These are phyloP conservation scores for Chlorella sp. DNA, from an alignment of 139 green algal species.

Conservation along the genomic window DNA sequence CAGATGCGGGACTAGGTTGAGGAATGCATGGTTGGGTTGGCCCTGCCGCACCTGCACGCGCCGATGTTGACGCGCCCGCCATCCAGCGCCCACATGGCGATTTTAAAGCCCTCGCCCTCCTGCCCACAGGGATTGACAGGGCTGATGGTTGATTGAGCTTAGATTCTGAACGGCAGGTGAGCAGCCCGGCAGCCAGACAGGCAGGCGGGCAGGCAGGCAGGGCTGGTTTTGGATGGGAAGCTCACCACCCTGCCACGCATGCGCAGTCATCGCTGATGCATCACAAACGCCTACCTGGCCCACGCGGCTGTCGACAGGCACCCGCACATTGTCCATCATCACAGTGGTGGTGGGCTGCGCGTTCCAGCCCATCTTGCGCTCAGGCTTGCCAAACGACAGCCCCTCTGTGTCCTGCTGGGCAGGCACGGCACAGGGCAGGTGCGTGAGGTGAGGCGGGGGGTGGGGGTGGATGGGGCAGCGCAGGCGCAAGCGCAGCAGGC, in stretches of 20 bases:
- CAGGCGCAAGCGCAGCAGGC: too few species aligned
- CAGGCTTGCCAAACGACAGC: slow-evolving; percentile 79
- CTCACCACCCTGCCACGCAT: neutral
- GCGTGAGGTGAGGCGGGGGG: neutral
- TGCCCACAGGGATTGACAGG: too few species aligned
- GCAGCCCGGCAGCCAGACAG: too few species aligned
- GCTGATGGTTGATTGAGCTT: too few species aligned
- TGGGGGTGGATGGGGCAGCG: too few species aligned
- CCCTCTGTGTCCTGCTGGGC: slow-evolving; percentile 56
- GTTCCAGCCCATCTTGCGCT: slow-evolving; percentile 89
- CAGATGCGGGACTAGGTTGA: too few species aligned
- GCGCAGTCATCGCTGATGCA: neutral
- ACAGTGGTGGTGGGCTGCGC: slow-evolving; percentile 80
- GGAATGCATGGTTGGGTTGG: too few species aligned
- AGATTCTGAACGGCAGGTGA: too few species aligned
- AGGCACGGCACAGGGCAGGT: neutral
- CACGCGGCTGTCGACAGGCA: neutral
- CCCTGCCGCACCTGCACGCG: slow-evolving; percentile 52
- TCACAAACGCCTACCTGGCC: neutral
- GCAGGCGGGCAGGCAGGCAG: too few species aligned
- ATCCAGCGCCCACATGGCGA: slow-evolving; percentile 84
- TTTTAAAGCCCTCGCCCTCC: slow-evolving; percentile 82
- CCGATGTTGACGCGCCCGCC: slow-evolving; percentile 88
- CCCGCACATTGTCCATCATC: too few species aligned
- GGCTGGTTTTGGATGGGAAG: too few species aligned